Evolutionary conservation across 1,284 basidiomycete genomes (phyloP), one percentile per base, ranked within the genome.

Genomic region (Cryptococcus sp.): DNA sequence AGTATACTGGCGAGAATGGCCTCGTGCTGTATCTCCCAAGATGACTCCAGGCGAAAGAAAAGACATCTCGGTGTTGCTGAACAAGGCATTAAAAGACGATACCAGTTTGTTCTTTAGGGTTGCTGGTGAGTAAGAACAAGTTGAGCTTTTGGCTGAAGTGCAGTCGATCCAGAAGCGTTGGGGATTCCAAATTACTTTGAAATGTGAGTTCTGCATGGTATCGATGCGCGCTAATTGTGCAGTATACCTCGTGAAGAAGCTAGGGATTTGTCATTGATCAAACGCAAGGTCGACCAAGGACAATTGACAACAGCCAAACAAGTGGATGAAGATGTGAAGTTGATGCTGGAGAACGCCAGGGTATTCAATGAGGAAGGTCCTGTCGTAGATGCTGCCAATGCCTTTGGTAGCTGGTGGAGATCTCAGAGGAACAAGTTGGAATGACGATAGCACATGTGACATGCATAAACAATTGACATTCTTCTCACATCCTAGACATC

Each of bases 1-100:
- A 52, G 80, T 77, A 5, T 92, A 86, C 79, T 88, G 85, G 78
- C 86, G 84, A 67, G 93, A 98, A 73, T 98, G 95, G 93, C 74
- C 83, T 36, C 90, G 89, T 72, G 82, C 81, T 0, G 81, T 82
- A 66, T 87, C 89, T 64, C 84, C 80, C 64, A 89, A 86, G 70
- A 80, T 98, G 47, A 81, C 86, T 0, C 85, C 84, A 73, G 80
- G 83, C 49, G 93, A 96, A 75, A 94, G 92, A 77, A 84, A 90
- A 50, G 83, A 86, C 47, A 76, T 98, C 55, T 83, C 85, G 63
- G 81, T 83, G 5, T 71, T 94, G 50, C 77, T 97, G 77, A 86
- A 83, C 49, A 83, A 83, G 43, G 73, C 95, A 36, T 80, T 83
- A 51, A 85, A 86, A 64, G 89, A 92, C 59, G 81, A 82, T 48